Evolutionary conservation across 2,329 filamentous ascomycete species (phyloP).

Genomic region (Venturia oleaginea): DNA sequence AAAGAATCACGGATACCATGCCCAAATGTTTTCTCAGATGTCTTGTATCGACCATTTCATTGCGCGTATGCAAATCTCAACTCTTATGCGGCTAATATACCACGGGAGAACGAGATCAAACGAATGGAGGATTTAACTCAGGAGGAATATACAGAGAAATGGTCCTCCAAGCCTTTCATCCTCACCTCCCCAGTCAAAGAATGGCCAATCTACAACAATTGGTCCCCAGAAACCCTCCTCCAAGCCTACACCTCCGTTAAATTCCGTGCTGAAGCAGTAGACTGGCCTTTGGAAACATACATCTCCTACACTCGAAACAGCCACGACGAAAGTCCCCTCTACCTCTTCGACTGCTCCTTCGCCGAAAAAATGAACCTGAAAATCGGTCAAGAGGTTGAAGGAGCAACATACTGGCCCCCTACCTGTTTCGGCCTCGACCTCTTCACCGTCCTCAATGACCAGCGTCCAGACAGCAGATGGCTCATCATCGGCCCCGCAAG

Average conservation of each 20-base stretch:
- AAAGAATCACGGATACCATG: conserved; percentile 57
- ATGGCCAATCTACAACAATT: conserved; percentile 70
- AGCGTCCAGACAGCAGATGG: conserved; percentile 85
- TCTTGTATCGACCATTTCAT: conserved; percentile 80
- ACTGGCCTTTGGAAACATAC: conserved; percentile 82
- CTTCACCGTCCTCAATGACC: conserved; percentile 66
- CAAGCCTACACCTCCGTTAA: conserved; percentile 54
- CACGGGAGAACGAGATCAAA: conserved; percentile 60
- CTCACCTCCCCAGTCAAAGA: conserved; percentile 69
- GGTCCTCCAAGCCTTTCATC: conserved; percentile 78
- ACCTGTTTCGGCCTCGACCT: conserved; percentile 79
- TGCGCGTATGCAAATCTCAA: conserved; percentile 67
- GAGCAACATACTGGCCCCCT: conserved; percentile 65
- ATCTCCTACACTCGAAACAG: conserved; percentile 71
- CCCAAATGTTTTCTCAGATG: conserved; percentile 76
- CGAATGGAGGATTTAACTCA: conserved; percentile 60
- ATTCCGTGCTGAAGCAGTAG: conserved; percentile 87
- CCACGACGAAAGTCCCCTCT: conserved; percentile 78
- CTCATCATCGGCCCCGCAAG: conserved; percentile 80
- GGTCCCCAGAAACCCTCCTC: conserved; percentile 62
- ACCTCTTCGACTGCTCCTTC: conserved; percentile 83
- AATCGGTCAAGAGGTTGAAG: conserved; percentile 44
- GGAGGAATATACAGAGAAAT: conserved; percentile 63
- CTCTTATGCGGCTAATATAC: conserved; percentile 63
- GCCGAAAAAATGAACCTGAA: conserved; percentile 73